Conservation (phyloP, 257 asterid species). For the Salvia miltiorrhiza region DNA sequence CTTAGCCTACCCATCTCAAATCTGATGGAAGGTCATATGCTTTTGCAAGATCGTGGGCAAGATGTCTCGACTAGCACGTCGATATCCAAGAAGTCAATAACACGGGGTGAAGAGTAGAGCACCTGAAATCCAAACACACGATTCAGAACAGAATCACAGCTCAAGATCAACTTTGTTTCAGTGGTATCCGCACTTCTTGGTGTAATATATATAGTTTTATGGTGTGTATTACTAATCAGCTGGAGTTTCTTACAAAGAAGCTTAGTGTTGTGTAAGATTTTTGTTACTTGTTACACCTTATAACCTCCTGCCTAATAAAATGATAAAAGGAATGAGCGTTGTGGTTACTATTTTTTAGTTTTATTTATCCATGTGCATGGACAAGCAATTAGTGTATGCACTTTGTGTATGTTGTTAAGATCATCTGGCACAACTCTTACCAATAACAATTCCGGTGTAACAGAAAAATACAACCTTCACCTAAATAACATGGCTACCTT, state of each 20-base stretch:
- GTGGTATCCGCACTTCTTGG: neutral
- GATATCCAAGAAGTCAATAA: neutral
- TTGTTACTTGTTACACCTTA: neutral
- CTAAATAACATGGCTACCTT: too few relatives aligned
- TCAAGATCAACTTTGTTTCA: neutral
- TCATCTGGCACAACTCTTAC: too few relatives aligned
- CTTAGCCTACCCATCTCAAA: neutral
- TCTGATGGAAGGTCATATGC: neutral
- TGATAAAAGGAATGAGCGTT: neutral
- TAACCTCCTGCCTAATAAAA: slow-evolving; percentile 15
- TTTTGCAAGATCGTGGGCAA: neutral
- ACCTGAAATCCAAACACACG: neutral
- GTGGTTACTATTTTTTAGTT: neutral
- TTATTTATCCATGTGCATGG: neutral
- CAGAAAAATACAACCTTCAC: too few relatives aligned
- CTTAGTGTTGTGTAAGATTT: neutral
- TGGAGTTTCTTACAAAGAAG: neutral
- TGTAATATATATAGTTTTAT: slow-evolving; percentile 2
- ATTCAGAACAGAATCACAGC: neutral
- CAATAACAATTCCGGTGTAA: too few relatives aligned
- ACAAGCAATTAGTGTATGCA: neutral
- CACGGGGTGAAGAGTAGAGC: neutral
- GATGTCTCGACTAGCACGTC: neutral
- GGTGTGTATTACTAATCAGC: slow-evolving; percentile 3
- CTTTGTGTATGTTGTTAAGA: too few relatives aligned